Evolutionary conservation across 164 flowering plant species (phyloP), one percentile per base, ranked within the genome.

Genomic region (Magnolia officinalis): DNA sequence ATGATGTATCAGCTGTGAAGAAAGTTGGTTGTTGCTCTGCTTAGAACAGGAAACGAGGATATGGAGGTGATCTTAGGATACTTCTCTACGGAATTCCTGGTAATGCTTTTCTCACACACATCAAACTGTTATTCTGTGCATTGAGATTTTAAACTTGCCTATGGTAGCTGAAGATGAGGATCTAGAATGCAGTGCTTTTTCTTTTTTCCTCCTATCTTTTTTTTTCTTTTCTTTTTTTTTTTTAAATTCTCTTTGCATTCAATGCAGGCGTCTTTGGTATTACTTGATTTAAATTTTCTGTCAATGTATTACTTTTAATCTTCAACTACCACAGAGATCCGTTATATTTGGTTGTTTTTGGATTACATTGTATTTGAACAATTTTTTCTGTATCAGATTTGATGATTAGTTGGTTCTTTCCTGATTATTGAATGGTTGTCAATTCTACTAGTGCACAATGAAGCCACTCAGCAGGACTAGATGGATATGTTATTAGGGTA

Each of bases 1-100:
- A 92, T 80, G 92, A 92, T 87, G 94, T 89, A n/a, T 89, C 94
- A 1, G 92, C 92, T 51, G 89, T 92, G 74, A 90, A 90, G 84
- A 85, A 89, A 77, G 81, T 63, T 8, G 91, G 94, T 23, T 92
- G 97, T 70, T 90, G 97, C 80, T 90, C 94, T 21, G 73, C 87
- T 16, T 91, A 80, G 81, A 19, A 20, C 37, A 31, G 29, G 37
- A 73, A 74, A 29, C 31, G 7, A 71, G 18, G 45, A 31, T 9
- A 49, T 20, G 9, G 61, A 6, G 59, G 21, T 50, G 59, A 20
- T 7, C 24, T 10, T 49, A 45, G n/a, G 8, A 50, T 70, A 50
- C 7, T 19, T 70, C 18, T 72, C 75, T 67, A 59, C 21, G n/a
- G 24, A 72, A 55, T 50, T 49, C 72, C 52, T 78, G 20, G 70